phyloP scores from a whole-genome alignment of 2,329 filamentous ascomycete species.

The Trichoderma koningii region DNA sequence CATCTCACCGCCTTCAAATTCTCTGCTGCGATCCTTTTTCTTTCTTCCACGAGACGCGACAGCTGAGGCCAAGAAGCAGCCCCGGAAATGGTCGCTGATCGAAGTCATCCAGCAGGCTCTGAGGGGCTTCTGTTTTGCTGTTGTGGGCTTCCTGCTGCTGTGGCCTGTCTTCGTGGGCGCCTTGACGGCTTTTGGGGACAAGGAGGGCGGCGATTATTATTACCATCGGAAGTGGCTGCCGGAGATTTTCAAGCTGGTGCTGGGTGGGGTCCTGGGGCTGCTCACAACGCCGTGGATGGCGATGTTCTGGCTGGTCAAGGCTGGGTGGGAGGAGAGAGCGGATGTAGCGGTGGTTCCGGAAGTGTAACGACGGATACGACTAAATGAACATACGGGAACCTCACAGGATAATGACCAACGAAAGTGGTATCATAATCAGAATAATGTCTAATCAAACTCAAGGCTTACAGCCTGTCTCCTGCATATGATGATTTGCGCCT shows the following conservation, averaged over 20 bases:
- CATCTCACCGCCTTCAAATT: background rate
- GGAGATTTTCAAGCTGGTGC: constrained; percentile 7
- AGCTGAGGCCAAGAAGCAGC: background rate
- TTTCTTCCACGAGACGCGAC: background rate
- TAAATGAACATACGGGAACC: background rate
- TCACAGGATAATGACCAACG: background rate
- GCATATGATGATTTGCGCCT: too few relatives aligned
- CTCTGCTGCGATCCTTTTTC: constrained; percentile 6
- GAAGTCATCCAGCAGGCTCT: constrained; percentile 10
- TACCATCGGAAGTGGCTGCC: constrained; percentile 18
- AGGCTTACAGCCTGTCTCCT: background rate
- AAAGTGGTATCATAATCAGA: too few relatives aligned
- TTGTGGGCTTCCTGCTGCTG: constrained; percentile 5
- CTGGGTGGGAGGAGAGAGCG: constrained; percentile 8
- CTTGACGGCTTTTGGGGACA: constrained; percentile 3
- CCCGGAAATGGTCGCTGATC: background rate
- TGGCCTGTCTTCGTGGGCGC: constrained; percentile 20
- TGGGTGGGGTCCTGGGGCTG: constrained; percentile 9
- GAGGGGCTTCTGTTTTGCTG: constrained; percentile 7
- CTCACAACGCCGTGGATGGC: constrained; percentile 15
- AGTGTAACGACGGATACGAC: background rate
- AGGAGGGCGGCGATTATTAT: constrained; percentile 7
- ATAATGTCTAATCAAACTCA: background rate
- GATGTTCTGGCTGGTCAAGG: constrained; percentile 20
- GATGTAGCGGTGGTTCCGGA: background rate